These are phyloP conservation scores for Coemansia sp. DNA, from an alignment of 192 early-diverging fungal genomes.

Conservation along the genomic window DNA sequence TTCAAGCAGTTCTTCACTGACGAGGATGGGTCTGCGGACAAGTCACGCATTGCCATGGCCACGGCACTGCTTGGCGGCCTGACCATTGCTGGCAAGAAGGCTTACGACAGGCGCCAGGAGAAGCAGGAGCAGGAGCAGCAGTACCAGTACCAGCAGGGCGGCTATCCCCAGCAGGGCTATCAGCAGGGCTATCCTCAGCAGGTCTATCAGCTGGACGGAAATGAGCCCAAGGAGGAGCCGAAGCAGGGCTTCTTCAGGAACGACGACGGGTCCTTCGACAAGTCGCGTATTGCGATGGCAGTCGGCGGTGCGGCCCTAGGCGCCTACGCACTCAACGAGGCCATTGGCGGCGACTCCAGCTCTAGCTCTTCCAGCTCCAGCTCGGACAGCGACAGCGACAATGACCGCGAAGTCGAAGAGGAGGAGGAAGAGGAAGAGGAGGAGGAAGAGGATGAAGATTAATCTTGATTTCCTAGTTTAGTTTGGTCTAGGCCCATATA, in stretches of 20 bases:
- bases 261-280: constrained; percentile 17
- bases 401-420: neutral
- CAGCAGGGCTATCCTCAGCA: neutral
- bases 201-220: neutral
- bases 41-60: constrained; percentile 18
- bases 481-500: neutral
- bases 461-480: neutral
- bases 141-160: constrained; percentile 8
- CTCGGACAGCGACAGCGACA: neutral
- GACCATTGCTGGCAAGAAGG: constrained; percentile 13
- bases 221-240: neutral
- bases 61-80: constrained; percentile 7
- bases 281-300: constrained; percentile 8
- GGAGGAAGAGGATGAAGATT: constrained; percentile 1
- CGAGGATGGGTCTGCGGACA: constrained; percentile 23
- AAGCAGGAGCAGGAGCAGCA: constrained; percentile 7
- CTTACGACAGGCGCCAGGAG: constrained; percentile 20
- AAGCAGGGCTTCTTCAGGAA: constrained; percentile 7
- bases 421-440: neutral
- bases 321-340: constrained; percentile 5
- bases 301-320: neutral
- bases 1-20: constrained; percentile 17
- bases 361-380: neutral
- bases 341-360: constrained; percentile 1
- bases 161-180: neutral